Base-by-base conservation (phyloP, 306 rosid genomes). In the Quillaja saponaria region DNA sequence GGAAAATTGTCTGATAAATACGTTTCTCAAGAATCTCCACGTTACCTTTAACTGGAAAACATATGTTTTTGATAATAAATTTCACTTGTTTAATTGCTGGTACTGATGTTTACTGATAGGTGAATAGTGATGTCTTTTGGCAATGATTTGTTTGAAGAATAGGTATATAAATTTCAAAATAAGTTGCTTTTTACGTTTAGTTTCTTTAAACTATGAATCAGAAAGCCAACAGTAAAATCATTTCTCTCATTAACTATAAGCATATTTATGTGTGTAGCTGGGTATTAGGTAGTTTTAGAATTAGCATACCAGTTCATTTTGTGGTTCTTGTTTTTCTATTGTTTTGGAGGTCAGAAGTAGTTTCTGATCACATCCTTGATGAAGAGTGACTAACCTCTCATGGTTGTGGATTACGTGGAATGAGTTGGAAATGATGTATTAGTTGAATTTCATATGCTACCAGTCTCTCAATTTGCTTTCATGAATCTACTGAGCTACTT, bases 41-140 rank as follows among this genome's bases (percentile, higher is more conserved):
- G n/a, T n/a, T n/a, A n/a, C n/a, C 31, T 25, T 25, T 25, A 25
- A 25, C 31, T 25, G 31, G 31, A 25, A 25, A 25, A 25, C 31
- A 25, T 25, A 25, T 25, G 31, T 4, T 25, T 63, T 55, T 34
- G 35, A 50, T 44, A 41, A 34, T 15, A 12, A 34, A 25, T 63
- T n/a, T 12, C 31, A n/a, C 33, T 63, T 39, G 41, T 51, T 19
- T 19, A 8, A 58, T 58, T 58, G 39, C 55, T 33, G 14, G 16
- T 34, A 38, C 63, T 44, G 39, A 39, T 47, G 17, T 59, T 37
- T 47, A 60, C 49, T 53, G 53, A 53, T 67, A 52, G 46, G 39
- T 7, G 28, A 33, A 25, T 16, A 13, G 37, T 45, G 35, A 47
- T 13, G 45, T 4, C 31, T 25, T 25, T 25, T 25, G 31, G 31